A percentile compares a stretch with the other conserved stretches of the same genome.
phyloP scores from a whole-genome alignment of 345 rosid species.

The Aurinia saxatilis region DNA sequence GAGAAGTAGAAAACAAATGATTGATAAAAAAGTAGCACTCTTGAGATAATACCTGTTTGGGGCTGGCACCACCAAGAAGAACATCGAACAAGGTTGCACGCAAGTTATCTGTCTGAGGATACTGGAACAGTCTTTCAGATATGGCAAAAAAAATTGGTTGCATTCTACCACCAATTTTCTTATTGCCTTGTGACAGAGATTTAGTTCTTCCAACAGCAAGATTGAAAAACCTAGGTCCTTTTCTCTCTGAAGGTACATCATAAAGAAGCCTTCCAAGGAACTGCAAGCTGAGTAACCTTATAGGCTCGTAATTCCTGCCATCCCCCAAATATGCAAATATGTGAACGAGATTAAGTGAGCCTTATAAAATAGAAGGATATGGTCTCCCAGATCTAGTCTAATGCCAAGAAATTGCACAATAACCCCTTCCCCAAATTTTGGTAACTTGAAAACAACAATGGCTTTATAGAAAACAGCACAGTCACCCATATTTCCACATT shows the following conservation, averaged over 20 bases:
- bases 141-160: constrained; percentile 67
- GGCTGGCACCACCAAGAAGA: constrained; percentile 99
- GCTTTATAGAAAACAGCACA: not conserved
- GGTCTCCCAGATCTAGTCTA: not conserved
- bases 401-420: not conserved
- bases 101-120: constrained; percentile 76
- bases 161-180: constrained; percentile 48
- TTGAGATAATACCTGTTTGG: constrained; percentile 66
- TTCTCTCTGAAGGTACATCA: constrained; percentile 84
- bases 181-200: constrained; percentile 52
- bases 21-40: not conserved
- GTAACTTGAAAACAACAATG: constrained; percentile 1
- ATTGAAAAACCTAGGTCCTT: constrained; percentile 70
- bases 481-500: not conserved
- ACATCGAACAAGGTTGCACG: constrained; percentile 89
- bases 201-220: constrained; percentile 71
- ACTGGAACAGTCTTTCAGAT: constrained; percentile 68
- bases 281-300: constrained; percentile 91
- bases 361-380: not conserved
- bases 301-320: constrained; percentile 77
- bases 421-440: not conserved
- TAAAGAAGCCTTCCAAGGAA: constrained; percentile 85
- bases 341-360: not conserved
- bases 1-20: not conserved
- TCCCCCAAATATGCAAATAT: constrained; percentile 1